Conservation (phyloP, 352 stramenopile species). For the Elongisporangium anandrum region DNA sequence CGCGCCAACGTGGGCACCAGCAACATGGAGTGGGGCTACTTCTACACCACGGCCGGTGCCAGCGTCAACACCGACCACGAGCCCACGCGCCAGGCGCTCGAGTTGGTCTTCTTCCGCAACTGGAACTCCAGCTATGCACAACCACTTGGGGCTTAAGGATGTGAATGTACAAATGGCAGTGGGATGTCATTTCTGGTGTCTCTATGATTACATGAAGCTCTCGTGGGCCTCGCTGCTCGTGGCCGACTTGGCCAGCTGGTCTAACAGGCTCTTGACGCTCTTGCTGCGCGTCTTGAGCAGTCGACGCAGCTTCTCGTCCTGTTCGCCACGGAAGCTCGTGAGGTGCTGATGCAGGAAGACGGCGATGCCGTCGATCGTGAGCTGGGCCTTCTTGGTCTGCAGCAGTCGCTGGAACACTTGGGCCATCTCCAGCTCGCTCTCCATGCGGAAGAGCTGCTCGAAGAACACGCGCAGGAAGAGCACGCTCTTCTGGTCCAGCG, state of each 20-base stretch:
- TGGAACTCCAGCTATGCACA: slow-evolving; percentile 69
- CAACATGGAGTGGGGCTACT: slow-evolving; percentile 88
- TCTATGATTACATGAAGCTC: slow-evolving; percentile 39
- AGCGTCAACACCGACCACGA: slow-evolving; percentile 79
- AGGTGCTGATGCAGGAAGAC: slow-evolving; percentile 83
- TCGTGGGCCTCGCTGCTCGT: slow-evolving; percentile 34
- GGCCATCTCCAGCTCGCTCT: slow-evolving; percentile 59
- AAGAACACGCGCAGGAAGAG: slow-evolving; percentile 88
- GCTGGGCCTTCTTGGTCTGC: slow-evolving; percentile 74
- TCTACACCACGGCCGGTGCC: slow-evolving; percentile 75
- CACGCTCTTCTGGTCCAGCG: slow-evolving; percentile 78
- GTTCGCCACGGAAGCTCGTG: slow-evolving; percentile 47
- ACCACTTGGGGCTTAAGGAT: slow-evolving; percentile 13
- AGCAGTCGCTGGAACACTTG: slow-evolving; percentile 73
- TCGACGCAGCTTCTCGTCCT: slow-evolving; percentile 25
- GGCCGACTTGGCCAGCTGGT: slow-evolving; percentile 60
- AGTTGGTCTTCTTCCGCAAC: slow-evolving; percentile 67
- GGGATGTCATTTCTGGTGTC: neutral
- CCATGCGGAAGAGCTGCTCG: slow-evolving; percentile 65
- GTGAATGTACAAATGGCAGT: neutral
- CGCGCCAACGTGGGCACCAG: slow-evolving; percentile 83
- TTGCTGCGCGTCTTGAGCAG: slow-evolving; percentile 63
- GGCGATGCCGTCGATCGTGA: slow-evolving; percentile 71
- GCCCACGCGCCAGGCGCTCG: slow-evolving; percentile 39
- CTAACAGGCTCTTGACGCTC: slow-evolving; percentile 60